Conservation (phyloP, 116 monocot genomes). For the Papilionanthe hybrid region DNA sequence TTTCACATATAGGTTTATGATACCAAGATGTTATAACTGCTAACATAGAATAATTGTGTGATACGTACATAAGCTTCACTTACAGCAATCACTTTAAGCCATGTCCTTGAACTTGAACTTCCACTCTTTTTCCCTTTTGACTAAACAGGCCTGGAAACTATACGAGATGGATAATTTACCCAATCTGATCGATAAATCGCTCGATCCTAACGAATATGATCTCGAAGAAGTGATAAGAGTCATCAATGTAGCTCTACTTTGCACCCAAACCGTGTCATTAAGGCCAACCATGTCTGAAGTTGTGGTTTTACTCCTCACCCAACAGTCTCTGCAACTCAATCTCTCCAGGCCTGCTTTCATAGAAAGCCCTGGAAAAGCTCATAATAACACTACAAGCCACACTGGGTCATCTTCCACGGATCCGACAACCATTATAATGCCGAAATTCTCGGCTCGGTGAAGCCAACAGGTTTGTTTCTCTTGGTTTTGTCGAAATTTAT, state of each 20-base stretch:
- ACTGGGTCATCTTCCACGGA: slow-evolving; percentile 25
- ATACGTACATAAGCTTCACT: too few relatives aligned
- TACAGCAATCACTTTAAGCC: too few relatives aligned
- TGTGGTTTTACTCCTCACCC: slow-evolving; percentile 39
- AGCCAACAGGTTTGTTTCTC: background rate
- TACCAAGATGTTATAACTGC: too few relatives aligned
- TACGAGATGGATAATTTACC: slow-evolving; percentile 26
- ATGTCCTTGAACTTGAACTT: too few relatives aligned
- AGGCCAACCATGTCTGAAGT: slow-evolving; percentile 57
- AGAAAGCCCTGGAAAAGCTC: slow-evolving; percentile 20
- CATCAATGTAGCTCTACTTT: slow-evolving; percentile 46
- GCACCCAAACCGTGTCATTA: slow-evolving; percentile 44
- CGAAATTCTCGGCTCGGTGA: slow-evolving; percentile 45
- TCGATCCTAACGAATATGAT: slow-evolving; percentile 20
- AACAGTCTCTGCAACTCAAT: slow-evolving; percentile 7
- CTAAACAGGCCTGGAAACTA: slow-evolving; percentile 39
- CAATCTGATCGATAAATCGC: slow-evolving; percentile 30
- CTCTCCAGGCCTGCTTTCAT: slow-evolving; percentile 42
- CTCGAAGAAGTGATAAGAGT: slow-evolving; percentile 27
- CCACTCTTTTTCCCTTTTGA: background rate
- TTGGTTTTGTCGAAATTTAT: background rate
- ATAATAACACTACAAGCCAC: slow-evolving; percentile 13
- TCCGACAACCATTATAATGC: slow-evolving; percentile 23
- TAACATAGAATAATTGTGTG: too few relatives aligned
- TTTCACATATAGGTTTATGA: too few relatives aligned